These are phyloP conservation scores for Neurospora terricola DNA, from an alignment of 495 filamentous ascomycete species.

Conservation along the genomic window DNA sequence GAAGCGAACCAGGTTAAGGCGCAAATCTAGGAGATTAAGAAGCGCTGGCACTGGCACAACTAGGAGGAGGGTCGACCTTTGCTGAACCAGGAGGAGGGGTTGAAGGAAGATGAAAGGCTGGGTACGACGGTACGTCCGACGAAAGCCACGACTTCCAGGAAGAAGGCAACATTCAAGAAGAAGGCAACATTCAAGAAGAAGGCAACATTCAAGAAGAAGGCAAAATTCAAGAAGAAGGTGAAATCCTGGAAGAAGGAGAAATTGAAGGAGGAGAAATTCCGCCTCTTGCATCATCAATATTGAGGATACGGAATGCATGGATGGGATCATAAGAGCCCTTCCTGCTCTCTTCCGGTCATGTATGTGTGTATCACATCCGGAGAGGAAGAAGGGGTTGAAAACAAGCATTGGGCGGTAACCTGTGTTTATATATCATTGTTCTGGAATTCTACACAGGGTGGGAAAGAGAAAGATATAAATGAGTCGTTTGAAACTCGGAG, in stretches of 20 bases:
- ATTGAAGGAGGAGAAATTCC: neutral
- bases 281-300: neutral
- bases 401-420: neutral
- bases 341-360: neutral
- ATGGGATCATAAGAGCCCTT: neutral
- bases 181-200: too few species aligned
- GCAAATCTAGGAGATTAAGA: slow-evolving; percentile 1
- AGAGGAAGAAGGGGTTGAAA: neutral
- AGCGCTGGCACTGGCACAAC: neutral
- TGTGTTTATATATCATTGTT: neutral
- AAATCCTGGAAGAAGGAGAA: neutral
- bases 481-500: neutral
- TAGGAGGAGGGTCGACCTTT: neutral
- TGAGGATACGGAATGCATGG: neutral
- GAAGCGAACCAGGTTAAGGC: slow-evolving; percentile 15
- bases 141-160: neutral
- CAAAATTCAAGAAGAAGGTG: neutral
- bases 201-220: neutral
- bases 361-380: neutral
- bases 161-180: neutral
- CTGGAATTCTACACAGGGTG: neutral
- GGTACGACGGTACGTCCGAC: neutral
- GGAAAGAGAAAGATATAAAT: neutral
- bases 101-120: neutral
- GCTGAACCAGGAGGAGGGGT: neutral